phyloP scores from a whole-genome alignment of 192 early-diverging fungal species.

The Lobosporangium transversale region DNA sequence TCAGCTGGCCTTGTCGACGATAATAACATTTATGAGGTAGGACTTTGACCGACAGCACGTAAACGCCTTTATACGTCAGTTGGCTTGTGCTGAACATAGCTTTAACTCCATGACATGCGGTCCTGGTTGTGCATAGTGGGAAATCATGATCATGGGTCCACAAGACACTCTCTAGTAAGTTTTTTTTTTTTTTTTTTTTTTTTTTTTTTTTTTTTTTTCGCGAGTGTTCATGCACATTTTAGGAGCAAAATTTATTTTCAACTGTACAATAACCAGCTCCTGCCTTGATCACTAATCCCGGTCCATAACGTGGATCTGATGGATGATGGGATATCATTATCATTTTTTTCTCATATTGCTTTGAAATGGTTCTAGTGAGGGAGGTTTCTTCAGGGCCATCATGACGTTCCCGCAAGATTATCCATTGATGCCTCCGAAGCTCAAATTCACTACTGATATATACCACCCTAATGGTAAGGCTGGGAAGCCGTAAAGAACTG shows the following conservation, averaged over 20 bases:
- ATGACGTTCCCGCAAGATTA: constrained; percentile 80
- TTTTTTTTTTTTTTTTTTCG: too few relatives aligned
- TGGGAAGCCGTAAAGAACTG: too few relatives aligned
- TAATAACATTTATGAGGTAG: constrained; percentile 87
- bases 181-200: too few relatives aligned
- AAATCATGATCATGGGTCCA: constrained; percentile 91
- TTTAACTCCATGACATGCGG: too few relatives aligned
- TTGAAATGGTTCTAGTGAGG: constrained; percentile 68
- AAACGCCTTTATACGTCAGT: too few relatives aligned
- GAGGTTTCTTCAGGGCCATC: constrained; percentile 92
- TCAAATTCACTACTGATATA: constrained; percentile 87
- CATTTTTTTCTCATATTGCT: constrained; percentile 1
- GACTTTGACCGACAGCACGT: too few relatives aligned
- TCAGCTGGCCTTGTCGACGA: constrained; percentile 92
- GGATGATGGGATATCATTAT: background rate
- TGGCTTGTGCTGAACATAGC: too few relatives aligned
- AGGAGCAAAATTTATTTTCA: too few relatives aligned
- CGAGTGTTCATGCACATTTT: too few relatives aligned
- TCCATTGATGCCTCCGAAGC: constrained; percentile 88
- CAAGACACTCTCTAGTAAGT: constrained; percentile 86
- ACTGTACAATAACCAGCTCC: too few relatives aligned
- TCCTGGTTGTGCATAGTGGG: constrained; percentile 72
- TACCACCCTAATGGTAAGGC: constrained; percentile 90
- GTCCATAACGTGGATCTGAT: too few relatives aligned
- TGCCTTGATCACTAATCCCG: too few relatives aligned